Conservation (phyloP, 163 green algal genomes). For the Trebouxiophyceae sp. region DNA sequence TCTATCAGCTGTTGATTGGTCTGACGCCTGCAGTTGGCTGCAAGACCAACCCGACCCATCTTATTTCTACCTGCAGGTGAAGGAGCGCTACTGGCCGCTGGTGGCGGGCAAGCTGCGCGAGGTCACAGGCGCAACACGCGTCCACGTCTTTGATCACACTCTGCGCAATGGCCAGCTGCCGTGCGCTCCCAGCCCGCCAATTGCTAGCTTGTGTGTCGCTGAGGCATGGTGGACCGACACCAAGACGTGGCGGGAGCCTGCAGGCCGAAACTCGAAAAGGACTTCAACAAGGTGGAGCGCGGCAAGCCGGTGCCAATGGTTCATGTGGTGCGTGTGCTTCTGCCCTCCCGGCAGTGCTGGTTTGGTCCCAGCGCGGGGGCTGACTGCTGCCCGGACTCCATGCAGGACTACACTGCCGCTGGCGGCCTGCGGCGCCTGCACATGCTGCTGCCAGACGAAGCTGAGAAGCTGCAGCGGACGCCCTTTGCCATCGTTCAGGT, state of each 20-base stretch:
- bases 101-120: constrained; percentile 7
- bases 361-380: no score
- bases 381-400: not conserved
- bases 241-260: not conserved
- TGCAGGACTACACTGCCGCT: constrained; percentile 19
- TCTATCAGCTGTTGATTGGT: no score
- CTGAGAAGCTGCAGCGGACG: constrained; percentile 9
- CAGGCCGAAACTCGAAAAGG: not conserved
- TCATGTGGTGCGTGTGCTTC: not conserved
- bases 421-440: constrained; percentile 9
- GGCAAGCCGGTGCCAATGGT: constrained; percentile 5
- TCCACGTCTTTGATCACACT: constrained; percentile 19
- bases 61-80: constrained; percentile 16
- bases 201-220: not conserved
- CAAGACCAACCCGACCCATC: no score
- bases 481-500: constrained; percentile 24
- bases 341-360: no score
- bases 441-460: constrained; percentile 12
- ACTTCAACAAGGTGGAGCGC: not conserved
- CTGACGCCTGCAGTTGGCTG: no score
- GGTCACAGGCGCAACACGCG: constrained; percentile 9
- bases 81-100: constrained; percentile 9
- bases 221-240: not conserved
- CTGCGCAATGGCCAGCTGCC: constrained; percentile 1
- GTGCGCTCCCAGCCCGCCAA: not conserved